Percentiles rank a stretch among this genome's conserved stretches.
Conservation (phyloP, 345 rosid genomes). For the Citrus maxima region DNA sequence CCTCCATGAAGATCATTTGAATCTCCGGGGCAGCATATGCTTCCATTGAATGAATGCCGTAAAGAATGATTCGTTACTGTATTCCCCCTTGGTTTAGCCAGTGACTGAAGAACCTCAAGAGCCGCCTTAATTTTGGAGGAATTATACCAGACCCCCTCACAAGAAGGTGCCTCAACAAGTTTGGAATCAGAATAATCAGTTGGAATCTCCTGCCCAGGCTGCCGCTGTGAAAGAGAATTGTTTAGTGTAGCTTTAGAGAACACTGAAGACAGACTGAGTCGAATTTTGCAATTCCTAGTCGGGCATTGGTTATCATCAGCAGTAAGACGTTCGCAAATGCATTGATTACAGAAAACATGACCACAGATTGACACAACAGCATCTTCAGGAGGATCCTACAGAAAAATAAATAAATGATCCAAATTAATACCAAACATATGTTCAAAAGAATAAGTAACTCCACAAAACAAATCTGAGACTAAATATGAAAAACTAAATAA, state of each 20-base stretch:
- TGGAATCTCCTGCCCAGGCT: slow-evolving; percentile 25
- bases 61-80: slow-evolving; percentile 12
- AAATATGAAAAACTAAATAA: neutral
- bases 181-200: slow-evolving; percentile 36
- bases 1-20: slow-evolving; percentile 17
- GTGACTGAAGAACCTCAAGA: slow-evolving; percentile 66
- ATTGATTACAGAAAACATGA: slow-evolving; percentile 94
- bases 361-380: slow-evolving; percentile 87
- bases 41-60: slow-evolving; percentile 25
- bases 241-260: slow-evolving; percentile 49
- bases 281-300: slow-evolving; percentile 53
- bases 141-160: slow-evolving; percentile 29
- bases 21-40: slow-evolving; percentile 22
- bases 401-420: neutral
- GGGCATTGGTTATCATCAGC: slow-evolving; percentile 82
- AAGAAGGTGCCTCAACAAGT: slow-evolving; percentile 28
- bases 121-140: slow-evolving; percentile 96
- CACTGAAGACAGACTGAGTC: slow-evolving; percentile 46
- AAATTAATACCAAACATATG: neutral
- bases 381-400: slow-evolving; percentile 95
- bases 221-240: slow-evolving; percentile 38
- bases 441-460: neutral
- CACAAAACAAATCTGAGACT: neutral
- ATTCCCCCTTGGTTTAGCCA: slow-evolving; percentile 41
- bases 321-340: slow-evolving; percentile 70